These are phyloP conservation scores for Alternaria brassicae DNA, from an alignment of 2,329 filamentous ascomycete species.

Conservation along the genomic window DNA sequence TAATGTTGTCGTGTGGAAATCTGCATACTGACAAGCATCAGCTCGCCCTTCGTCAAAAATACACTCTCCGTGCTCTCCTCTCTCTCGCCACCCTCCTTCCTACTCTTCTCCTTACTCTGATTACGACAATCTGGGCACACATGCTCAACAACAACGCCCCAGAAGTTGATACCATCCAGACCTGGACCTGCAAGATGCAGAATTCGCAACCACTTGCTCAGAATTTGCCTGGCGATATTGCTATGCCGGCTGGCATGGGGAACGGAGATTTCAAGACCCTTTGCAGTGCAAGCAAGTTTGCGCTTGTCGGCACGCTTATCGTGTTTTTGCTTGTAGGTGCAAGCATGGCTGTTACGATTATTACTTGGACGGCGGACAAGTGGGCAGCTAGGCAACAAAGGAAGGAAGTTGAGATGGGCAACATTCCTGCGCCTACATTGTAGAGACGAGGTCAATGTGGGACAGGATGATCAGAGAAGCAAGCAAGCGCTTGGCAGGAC, in stretches of 20 bases:
- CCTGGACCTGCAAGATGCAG: slow-evolving; percentile 51
- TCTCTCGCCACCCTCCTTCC: slow-evolving; percentile 48
- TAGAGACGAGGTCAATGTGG: not conserved
- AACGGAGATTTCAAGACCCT: slow-evolving; percentile 49
- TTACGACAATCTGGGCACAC: slow-evolving; percentile 51
- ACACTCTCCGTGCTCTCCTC: slow-evolving; percentile 51
- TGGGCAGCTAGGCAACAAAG: slow-evolving; percentile 40
- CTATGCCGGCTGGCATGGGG: slow-evolving; percentile 38
- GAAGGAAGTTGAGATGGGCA: slow-evolving; percentile 43
- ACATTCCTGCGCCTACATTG: slow-evolving; percentile 11
- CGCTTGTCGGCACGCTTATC: slow-evolving; percentile 53
- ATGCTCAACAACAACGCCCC: slow-evolving; percentile 47
- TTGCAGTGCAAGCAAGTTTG: slow-evolving; percentile 55
- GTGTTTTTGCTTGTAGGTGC: slow-evolving; percentile 50
- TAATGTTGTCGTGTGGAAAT: not conserved
- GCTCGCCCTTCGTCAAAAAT: slow-evolving; percentile 43
- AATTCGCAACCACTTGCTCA: slow-evolving; percentile 25
- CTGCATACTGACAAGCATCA: slow-evolving; percentile 20
- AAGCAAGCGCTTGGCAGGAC: not conserved
- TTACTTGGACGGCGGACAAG: slow-evolving; percentile 50
- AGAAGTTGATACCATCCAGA: slow-evolving; percentile 49
- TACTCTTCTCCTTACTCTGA: slow-evolving; percentile 49
- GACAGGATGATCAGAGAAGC: not conserved
- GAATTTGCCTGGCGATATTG: slow-evolving; percentile 28
- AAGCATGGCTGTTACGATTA: slow-evolving; percentile 42